Evolutionary conservation across 75 land plant genomes (phyloP), one percentile per base, ranked within the genome.

Genomic region (Picea glauca): DNA sequence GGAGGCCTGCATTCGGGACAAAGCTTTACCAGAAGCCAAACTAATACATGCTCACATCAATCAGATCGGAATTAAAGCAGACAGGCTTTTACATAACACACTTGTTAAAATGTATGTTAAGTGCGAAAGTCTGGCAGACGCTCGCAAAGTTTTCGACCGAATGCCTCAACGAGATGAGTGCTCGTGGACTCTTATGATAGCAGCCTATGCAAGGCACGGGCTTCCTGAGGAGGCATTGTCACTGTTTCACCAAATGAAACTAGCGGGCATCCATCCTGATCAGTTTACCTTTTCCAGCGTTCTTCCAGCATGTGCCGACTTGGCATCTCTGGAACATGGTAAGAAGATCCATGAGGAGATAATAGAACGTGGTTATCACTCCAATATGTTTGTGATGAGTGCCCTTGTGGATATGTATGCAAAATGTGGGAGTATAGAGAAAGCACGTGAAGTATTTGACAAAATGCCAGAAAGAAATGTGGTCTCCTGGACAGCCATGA

Each of bases 51-150:
- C 56, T 11, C 56, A 50, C 56, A 50, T 50, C 11, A 50, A 50
- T 50, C 56, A 50, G 56, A 50, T 50, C 56, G 56, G 56, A 50
- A 50, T 50, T 50, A 50, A 9, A 50, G 56, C 11, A 50, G 56
- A 50, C 56, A 9, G 56, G 11, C 56, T 50, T 50, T 50, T 50
- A 9, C 56, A 50, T 50, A 88, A 88, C 32, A 58, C 77, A 32
- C 63, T 88, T 54, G 82, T 85, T 58, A 74, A 83, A 31, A 82
- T 85, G 89, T 88, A 88, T 80, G 87, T 81, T n/a, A 88, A 80
- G 80, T 77, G 81, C 60, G 76, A 74, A 54, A 77, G 54, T 31
- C 60, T 78, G 4, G 77, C 79, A n/a, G 90, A 81, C 64, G 89
- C 80, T 18, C n/a, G 58, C 75, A 61, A 35, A 56, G 83, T 84